Base-by-base conservation (phyloP, 495 filamentous ascomycete species). In the Aspergillus bridgeri region DNA sequence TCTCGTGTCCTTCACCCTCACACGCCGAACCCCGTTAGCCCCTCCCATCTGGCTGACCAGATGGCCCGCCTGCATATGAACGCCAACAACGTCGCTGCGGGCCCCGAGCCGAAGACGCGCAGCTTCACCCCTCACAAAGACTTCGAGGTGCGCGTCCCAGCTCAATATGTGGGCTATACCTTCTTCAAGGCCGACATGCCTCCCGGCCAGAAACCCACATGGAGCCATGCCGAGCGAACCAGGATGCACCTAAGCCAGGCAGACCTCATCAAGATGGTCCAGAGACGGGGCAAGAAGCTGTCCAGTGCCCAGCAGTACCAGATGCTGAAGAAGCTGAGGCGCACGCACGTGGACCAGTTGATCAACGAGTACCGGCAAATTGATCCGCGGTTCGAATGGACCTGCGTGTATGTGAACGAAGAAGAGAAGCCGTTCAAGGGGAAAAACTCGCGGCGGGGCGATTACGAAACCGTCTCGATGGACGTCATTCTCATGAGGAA, bases 401-500 rank as follows among this genome's bases (percentile, higher is more conserved):
- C 63, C 17, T 74, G 63, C 47, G 70, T 71, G 11, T 77, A 75
- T 62, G 69, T 66, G 6, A 71, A 75, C 29, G 69, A 70, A 44
- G 58, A 68, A 5, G 58, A 59, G 15, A 59, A 55, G 42, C 53
- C 63, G 0, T 53, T 65, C 48, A 67, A 69, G 51, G 62, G 69
- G 23, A 69, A 70, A 53, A 66, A 67, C 52, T 62, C 61, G 48
- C 63, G 60, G 29, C 63, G 60, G 4, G 59, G 63, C 8, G 70
- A 69, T 43, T 69, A 69, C 19, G 72, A 72, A 27, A 72, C 68
- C 7, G 52, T 65, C n/a, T 70, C 65, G 1, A 69, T 75, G 67
- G 62, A 74, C 23, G 61, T 75, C n/a, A 69, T 77, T n/a, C 42
- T 75, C 15, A 63, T 71, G 69, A 59, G 66, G 44, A 69, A 66